Evolutionary conservation across 2,329 filamentous ascomycete genomes (phyloP).

Genomic region (Aurifilum marmelostoma): DNA sequence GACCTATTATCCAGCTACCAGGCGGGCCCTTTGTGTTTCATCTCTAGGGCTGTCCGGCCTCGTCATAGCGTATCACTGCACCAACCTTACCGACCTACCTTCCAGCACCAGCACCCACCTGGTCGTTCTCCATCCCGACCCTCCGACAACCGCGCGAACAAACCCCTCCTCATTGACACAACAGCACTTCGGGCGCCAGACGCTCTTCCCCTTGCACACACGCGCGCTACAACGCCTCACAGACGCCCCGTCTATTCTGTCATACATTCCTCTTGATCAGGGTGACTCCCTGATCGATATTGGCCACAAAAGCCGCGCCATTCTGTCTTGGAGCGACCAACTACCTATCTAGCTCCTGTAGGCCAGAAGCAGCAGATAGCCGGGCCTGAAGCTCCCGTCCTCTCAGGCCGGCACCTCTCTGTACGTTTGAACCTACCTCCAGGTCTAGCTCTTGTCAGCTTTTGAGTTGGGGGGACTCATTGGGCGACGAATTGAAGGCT

Average conservation of each 20-base stretch:
- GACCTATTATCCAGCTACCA: slow-evolving; percentile 8
- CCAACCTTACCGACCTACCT: slow-evolving; percentile 10
- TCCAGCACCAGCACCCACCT: slow-evolving; percentile 15
- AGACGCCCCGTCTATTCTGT: not conserved
- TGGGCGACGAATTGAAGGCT: slow-evolving; percentile 22
- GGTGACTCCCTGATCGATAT: not conserved
- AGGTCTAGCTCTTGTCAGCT: slow-evolving; percentile 17
- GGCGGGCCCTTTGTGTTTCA: slow-evolving; percentile 15
- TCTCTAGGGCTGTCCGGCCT: slow-evolving; percentile 22
- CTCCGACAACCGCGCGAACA: slow-evolving; percentile 23
- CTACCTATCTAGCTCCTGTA: not conserved
- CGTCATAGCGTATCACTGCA: slow-evolving; percentile 8
- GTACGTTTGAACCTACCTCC: slow-evolving; percentile 28
- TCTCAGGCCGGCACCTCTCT: slow-evolving; percentile 22
- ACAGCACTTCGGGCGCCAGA: slow-evolving; percentile 10
- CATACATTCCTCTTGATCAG: not conserved
- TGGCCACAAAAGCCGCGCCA: not conserved
- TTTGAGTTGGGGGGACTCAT: not conserved
- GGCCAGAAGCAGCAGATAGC: slow-evolving; percentile 16
- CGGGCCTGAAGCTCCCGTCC: slow-evolving; percentile 14
- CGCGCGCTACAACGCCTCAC: not conserved
- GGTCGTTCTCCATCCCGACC: slow-evolving; percentile 18
- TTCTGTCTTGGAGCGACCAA: not conserved
- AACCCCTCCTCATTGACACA: slow-evolving; percentile 22
- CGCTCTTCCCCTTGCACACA: slow-evolving; percentile 1